phyloP scores from a whole-genome alignment of 345 rosid species.

The Pugionium dolabratum region DNA sequence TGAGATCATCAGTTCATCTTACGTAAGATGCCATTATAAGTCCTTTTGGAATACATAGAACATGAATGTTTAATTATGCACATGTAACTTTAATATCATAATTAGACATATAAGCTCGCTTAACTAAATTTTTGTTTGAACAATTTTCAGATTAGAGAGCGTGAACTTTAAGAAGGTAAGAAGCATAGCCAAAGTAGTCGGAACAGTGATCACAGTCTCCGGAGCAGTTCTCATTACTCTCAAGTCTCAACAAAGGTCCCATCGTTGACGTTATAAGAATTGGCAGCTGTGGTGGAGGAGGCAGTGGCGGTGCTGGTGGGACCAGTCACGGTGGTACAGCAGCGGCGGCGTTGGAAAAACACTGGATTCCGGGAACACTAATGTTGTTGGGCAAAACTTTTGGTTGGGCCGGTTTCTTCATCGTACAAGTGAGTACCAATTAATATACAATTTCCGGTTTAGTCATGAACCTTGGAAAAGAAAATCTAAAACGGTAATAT shows the following conservation, averaged over 20 bases:
- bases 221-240: constrained; percentile 95
- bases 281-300: constrained; percentile 42
- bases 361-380: constrained; percentile 71
- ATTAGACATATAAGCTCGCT: background rate
- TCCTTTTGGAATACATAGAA: constrained; percentile 5
- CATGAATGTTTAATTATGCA: constrained; percentile 7
- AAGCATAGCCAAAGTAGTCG: constrained; percentile 75
- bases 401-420: constrained; percentile 85
- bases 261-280: constrained; percentile 51
- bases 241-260: constrained; percentile 93
- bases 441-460: constrained; percentile 21
- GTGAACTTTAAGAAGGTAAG: constrained; percentile 61
- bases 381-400: constrained; percentile 60
- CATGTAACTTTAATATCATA: no score
- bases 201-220: constrained; percentile 68
- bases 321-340: constrained; percentile 41
- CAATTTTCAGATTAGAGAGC: constrained; percentile 59
- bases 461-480: background rate
- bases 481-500: no score
- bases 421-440: constrained; percentile 62
- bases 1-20: constrained; percentile 35
- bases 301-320: constrained; percentile 37
- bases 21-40: constrained; percentile 38
- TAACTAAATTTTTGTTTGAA: background rate
- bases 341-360: constrained; percentile 42